These are phyloP conservation scores for Leccinum holopus DNA, from an alignment of 1,284 basidiomycete genomes.

Conservation along the genomic window DNA sequence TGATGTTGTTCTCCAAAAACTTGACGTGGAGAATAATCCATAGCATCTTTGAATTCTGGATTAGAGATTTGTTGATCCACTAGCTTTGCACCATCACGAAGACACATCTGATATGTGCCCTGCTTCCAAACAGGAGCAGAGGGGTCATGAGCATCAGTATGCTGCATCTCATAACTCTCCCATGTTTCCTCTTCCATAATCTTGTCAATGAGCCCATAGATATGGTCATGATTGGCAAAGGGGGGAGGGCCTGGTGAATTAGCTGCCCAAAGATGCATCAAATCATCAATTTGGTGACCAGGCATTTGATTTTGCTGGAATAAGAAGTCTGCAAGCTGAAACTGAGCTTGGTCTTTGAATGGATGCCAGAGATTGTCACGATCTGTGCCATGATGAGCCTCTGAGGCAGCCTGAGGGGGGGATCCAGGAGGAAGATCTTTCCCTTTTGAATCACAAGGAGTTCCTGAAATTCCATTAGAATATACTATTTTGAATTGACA, in stretches of 20 bases:
- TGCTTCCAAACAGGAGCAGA: not conserved
- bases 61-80: not conserved
- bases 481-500: no score
- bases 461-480: no score
- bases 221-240: not conserved
- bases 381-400: no score
- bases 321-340: not conserved
- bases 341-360: not conserved
- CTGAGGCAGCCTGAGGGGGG: no score
- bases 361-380: not conserved
- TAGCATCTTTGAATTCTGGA: not conserved
- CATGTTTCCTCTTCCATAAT: not conserved
- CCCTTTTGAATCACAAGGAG: no score
- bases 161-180: not conserved
- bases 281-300: not conserved
- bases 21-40: not conserved
- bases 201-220: not conserved
- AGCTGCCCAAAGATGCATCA: not conserved
- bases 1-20: not conserved
- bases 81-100: not conserved
- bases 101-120: not conserved
- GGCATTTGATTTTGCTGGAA: not conserved
- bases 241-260: no score
- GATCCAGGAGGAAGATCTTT: no score
- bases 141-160: not conserved